These are phyloP conservation scores for Decorospora gaudefroyi DNA, from an alignment of 2,329 filamentous ascomycete species.

Conservation along the genomic window DNA sequence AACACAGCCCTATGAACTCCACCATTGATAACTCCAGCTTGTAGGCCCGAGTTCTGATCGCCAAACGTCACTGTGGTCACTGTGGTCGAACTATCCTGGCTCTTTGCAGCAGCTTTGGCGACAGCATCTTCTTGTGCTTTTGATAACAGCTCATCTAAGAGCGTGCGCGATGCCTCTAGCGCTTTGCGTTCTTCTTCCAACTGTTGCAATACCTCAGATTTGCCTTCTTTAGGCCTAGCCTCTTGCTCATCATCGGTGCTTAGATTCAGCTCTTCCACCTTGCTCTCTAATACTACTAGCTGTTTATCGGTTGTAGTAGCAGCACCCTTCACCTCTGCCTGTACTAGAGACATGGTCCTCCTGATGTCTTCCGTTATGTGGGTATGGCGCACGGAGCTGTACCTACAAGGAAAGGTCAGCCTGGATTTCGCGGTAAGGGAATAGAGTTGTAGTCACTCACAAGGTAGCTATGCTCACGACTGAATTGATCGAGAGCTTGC, in stretches of 20 bases:
- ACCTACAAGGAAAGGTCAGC: conserved; percentile 28
- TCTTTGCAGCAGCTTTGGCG: conserved; percentile 17
- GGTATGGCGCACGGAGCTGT: conserved; percentile 41
- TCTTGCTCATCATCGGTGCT: conserved; percentile 15
- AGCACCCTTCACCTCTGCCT: conserved; percentile 30
- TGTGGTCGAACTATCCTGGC: conserved; percentile 6
- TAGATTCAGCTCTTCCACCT: conserved; percentile 32
- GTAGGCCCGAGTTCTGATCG: conserved; percentile 8
- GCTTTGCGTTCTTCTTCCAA: conserved; percentile 21
- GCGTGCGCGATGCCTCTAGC: conserved; percentile 9
- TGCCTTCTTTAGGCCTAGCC: conserved; percentile 10
- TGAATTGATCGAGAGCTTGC: conserved; percentile 38
- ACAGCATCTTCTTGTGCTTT: conserved; percentile 22
- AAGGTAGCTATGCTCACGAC: conserved; percentile 41
- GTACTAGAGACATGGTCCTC: conserved; percentile 35
- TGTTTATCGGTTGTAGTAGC: conserved; percentile 13
- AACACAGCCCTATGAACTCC: conserved; percentile 3
- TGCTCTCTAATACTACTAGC: conserved; percentile 24
- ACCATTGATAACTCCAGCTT: conserved; percentile 13
- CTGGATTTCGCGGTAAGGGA: conserved; percentile 3
- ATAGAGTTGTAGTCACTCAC: conserved; percentile 25
- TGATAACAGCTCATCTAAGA: conserved; percentile 16
- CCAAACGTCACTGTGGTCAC: conserved; percentile 13
- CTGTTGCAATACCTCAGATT: conserved; percentile 16
- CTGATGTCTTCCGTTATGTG: conserved; percentile 42